Base-by-base conservation (phyloP, 106 monocot species). In the Xerophyta viscosa region DNA sequence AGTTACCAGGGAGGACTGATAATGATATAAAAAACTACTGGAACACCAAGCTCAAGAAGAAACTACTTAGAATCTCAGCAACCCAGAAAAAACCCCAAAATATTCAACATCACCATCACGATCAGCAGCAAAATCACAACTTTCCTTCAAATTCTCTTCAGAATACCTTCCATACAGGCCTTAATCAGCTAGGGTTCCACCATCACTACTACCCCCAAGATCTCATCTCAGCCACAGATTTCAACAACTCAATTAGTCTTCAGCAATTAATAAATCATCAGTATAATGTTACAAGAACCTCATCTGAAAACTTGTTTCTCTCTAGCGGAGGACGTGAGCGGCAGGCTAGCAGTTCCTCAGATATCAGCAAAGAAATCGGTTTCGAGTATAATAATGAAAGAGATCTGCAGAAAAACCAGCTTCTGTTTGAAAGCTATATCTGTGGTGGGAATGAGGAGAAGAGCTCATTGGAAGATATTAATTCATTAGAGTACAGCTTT, bases 11-110 rank as follows among this genome's bases (percentile, higher is more conserved):
- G 10, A 82, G 82, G 39, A 82, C 82, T 19, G 82, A 82, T 27
- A 82, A 82, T 42, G 82, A 82, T 42, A 82, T 82, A 64, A 82
- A 82, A 61, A 82, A 82, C 65, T 77, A 82, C 65, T 82, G 82
- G 82, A 82, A 82, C 68, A 73, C 82, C 20, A 82, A 70, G 52
- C 61, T 82, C 50, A 82, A 82, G 73, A 82, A 77, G 65, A 82
- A 73, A 41, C 56, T 82, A 18, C 20, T 82, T 37, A 68, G 61
- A 6, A 46, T 66, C 10, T 26, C 69, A 15, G 27, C 68, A 19
- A 59, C 53, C 2, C 77, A 69, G 30, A 72, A 54, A 63, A 71
- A 71, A 28, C 48, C 25, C 3, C n/a, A n/a, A n/a, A n/a, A n/a
- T n/a, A n/a, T n/a, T n/a, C n/a, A n/a, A n/a, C 36, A 47, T 18